Base-by-base conservation (phyloP, 495 filamentous ascomycete genomes). In the Aspergillus haitiensis region DNA sequence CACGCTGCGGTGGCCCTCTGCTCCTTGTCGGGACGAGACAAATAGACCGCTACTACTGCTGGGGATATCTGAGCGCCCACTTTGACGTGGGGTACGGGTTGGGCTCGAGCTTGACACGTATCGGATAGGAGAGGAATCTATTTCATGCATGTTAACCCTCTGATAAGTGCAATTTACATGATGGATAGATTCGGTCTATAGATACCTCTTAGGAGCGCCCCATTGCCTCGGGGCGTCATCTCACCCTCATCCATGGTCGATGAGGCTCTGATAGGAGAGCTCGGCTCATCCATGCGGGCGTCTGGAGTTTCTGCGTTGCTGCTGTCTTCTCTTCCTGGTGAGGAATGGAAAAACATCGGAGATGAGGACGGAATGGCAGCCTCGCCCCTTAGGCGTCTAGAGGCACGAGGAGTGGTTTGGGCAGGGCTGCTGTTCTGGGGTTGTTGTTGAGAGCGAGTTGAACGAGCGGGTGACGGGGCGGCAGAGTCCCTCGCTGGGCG, bases 41-140 rank as follows among this genome's bases (percentile, higher is more conserved):
- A 97, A 97, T 13, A 97, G 79, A 9, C 85, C 89, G 67, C 91
- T 95, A 76, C 89, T 92, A 56, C 89, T 88, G 71, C 89, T 93
- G 54, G 80, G 81, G 52, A 87, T 76, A 68, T 89, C 82, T 40
- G 86, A 85, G 32, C 72, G 78, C 46, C 72, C 66, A 32, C 72
- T 70, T 64, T 84, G 84, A 55, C 82, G 84, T 51, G 81, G 75
- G 57, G 78, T 79, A 56, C 85, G 82, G 16, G 84, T 84, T 2
- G 91, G 91, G 69, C 90, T 94, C 35, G 92, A 94, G 69, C 90
- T 95, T 48, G 92, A 83, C 33, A 87, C 88, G 66, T 96, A 97
- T 62, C 86, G 86, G 64, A 97, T 91, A 1, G 92, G 92, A 7
- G 92, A 97, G 0, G 92, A 97, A 63, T 92, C 92, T 95, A 55